Evolutionary conservation across 768 basidiomycete genomes (phyloP), one percentile per base, ranked within the genome.

Genomic region (Albatrellus ellisii): DNA sequence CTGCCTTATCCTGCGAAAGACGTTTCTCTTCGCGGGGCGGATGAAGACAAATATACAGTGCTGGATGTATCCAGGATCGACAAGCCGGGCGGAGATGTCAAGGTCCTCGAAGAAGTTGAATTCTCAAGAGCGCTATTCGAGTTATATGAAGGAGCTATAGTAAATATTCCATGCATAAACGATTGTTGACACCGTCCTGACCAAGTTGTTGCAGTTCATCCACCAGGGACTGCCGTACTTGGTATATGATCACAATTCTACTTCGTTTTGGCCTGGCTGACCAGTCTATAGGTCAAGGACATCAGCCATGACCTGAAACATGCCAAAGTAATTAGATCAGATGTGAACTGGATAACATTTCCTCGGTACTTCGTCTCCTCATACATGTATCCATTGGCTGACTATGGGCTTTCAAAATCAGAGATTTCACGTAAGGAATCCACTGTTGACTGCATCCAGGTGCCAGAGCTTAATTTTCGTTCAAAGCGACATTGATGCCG

Each of bases 101-200:
- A 56, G 14, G 65, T 85, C 25, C 53, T 94, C 7, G 89, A 94
- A 60, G 86, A 91, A 55, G 65, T 88, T 18, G 90, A 92, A 58
- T 58, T 79, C 31, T 87, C 83, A 17, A 66, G 89, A 24, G 86
- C 87, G 0, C 61, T 89, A 42, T 94, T 91, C 49, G 90, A 92
- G 58, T 62, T 85, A 7, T 94, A 91, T 52, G 88, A 91, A 60
- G 90, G 89, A 10, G 88, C 78, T 4, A 77, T 92, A 47, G 84
- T 85, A 57, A 49, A 67, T 64, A 2, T 10, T 28, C 21, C 20
- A 2, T 5, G 24, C 20, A 36, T 2, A n/a, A 21, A 29, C 9
- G 15, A 6, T 22, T 18, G 22, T 6, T n/a, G 12, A 5, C 14
- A 20, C 1, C 29, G 3, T 21, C 12, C 20, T 29, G 18, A 15